Percentiles rank a stretch among this genome's conserved stretches.
phyloP scores from a whole-genome alignment of 2,329 filamentous ascomycete species.

The Diaporthe longicolla region DNA sequence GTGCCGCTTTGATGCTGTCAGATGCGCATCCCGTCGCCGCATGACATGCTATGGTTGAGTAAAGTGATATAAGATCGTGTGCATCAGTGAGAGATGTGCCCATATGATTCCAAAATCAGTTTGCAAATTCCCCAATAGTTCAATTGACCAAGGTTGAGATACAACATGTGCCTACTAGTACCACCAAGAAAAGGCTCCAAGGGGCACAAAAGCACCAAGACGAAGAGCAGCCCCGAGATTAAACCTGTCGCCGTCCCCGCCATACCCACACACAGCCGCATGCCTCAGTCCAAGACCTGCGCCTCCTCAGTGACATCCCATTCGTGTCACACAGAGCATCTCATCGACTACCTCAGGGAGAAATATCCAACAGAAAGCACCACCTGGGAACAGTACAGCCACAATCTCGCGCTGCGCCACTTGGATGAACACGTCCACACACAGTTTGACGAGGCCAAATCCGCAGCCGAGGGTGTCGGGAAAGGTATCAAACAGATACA shows the following conservation, averaged over 20 bases:
- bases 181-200: slow-evolving; percentile 15
- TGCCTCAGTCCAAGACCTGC: background rate
- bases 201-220: background rate
- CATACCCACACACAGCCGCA: slow-evolving; percentile 6
- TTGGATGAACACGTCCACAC: background rate
- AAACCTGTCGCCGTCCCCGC: background rate
- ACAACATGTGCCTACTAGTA: slow-evolving; percentile 24
- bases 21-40: background rate
- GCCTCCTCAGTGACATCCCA: background rate
- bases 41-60: background rate
- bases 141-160: background rate
- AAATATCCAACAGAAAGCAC: background rate
- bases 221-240: background rate
- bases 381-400: slow-evolving; percentile 7
- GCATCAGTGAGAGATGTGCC: background rate
- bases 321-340: background rate
- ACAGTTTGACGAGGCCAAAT: background rate
- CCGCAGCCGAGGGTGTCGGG: background rate
- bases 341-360: slow-evolving; percentile 15
- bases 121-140: background rate
- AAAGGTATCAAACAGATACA: slow-evolving; percentile 15
- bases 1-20: background rate
- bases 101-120: background rate
- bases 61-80: slow-evolving; percentile 2
- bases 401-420: background rate